These are phyloP conservation scores for Senna tora DNA, from an alignment of 306 rosid genomes.

Conservation along the genomic window DNA sequence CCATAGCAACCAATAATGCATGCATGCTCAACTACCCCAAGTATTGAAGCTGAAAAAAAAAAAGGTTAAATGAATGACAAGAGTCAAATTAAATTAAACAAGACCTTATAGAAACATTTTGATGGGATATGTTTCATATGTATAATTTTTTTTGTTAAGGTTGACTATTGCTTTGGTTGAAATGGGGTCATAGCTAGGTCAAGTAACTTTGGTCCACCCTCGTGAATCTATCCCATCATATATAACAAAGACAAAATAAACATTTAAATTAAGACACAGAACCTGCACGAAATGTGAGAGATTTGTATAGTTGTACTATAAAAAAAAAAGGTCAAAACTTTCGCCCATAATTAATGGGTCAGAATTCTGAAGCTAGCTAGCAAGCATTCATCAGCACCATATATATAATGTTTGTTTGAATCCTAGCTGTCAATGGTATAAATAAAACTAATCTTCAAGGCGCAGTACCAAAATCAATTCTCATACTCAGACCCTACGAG, in stretches of 20 bases:
- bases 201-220: slow-evolving; percentile 49
- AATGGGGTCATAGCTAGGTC: slow-evolving; percentile 45
- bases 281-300: not conserved
- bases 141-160: slow-evolving; percentile 64
- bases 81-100: slow-evolving; percentile 31
- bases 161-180: slow-evolving; percentile 73
- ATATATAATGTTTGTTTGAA: slow-evolving; percentile 11
- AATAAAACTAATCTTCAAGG: not conserved
- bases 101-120: slow-evolving; percentile 30
- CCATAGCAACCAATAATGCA: slow-evolving; percentile 36
- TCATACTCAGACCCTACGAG: too few species aligned
- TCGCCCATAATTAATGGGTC: not conserved
- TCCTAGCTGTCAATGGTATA: slow-evolving; percentile 2
- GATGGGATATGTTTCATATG: slow-evolving; percentile 10
- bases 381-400: slow-evolving; percentile 6
- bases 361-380: too few species aligned
- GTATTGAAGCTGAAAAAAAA: slow-evolving; percentile 21
- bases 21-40: slow-evolving; percentile 45
- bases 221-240: slow-evolving; percentile 56
- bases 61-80: slow-evolving; percentile 20
- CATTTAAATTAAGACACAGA: slow-evolving; percentile 45
- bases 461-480: not conserved
- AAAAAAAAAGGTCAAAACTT: not conserved
- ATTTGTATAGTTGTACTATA: not conserved
- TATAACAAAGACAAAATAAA: slow-evolving; percentile 59